Evolutionary conservation across 2,329 filamentous ascomycete genomes (phyloP).

Genomic region (Colletotrichum eleusines): DNA sequence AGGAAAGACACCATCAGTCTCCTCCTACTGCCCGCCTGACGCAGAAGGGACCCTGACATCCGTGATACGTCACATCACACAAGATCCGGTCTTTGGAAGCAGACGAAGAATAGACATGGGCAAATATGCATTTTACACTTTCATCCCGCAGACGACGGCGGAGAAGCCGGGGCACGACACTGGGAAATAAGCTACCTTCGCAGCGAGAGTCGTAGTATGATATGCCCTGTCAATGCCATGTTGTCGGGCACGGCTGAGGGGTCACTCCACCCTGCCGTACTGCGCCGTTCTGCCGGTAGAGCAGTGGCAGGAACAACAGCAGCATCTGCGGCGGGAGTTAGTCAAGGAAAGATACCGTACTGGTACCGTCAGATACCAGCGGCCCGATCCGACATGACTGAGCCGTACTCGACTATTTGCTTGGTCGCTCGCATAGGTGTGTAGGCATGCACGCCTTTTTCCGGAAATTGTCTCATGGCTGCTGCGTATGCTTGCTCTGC

Average conservation of each 20-base stretch:
- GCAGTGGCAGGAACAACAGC: background rate
- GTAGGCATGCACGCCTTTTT: slow-evolving; percentile 4
- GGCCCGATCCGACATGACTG: slow-evolving; percentile 48
- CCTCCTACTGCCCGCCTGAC: slow-evolving; percentile 10
- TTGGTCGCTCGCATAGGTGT: slow-evolving; percentile 12
- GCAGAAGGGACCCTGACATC: slow-evolving; percentile 44
- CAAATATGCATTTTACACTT: slow-evolving; percentile 45
- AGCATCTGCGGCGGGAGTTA: background rate
- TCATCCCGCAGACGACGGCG: slow-evolving; percentile 48
- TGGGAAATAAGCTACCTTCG: slow-evolving; percentile 12
- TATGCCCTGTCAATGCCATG: slow-evolving; percentile 26
- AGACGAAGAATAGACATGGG: slow-evolving; percentile 46
- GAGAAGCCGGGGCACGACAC: background rate
- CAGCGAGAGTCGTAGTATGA: slow-evolving; percentile 14
- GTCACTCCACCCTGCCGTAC: slow-evolving; percentile 12
- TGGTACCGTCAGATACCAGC: slow-evolving; percentile 40
- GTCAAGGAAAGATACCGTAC: slow-evolving; percentile 1
- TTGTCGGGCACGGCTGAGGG: slow-evolving; percentile 14
- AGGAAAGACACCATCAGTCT: slow-evolving; percentile 14
- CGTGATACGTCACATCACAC: slow-evolving; percentile 63
- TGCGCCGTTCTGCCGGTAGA: slow-evolving; percentile 15
- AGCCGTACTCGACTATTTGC: slow-evolving; percentile 31
- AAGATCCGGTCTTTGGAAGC: slow-evolving; percentile 59
- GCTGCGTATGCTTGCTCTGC: slow-evolving; percentile 22
- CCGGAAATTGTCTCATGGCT: slow-evolving; percentile 12